Base-by-base conservation (phyloP, 2,329 filamentous ascomycete genomes). In the Grosmannia serpens region DNA sequence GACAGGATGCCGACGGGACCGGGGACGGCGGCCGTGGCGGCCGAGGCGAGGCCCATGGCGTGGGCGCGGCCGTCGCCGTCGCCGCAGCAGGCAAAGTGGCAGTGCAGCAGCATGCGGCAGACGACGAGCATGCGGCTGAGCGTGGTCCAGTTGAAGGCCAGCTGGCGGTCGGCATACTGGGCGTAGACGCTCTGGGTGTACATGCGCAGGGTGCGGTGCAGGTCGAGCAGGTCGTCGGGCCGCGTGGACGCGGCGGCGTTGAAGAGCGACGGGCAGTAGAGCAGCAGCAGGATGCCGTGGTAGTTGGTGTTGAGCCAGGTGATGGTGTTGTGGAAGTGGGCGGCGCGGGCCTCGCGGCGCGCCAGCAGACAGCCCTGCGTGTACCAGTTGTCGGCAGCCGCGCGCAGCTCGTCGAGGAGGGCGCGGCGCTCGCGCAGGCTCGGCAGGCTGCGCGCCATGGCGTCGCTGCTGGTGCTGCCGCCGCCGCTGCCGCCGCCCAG, bases 351-450 rank as follows among this genome's bases (percentile, higher is more conserved):
- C 49, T 75, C 73, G 53, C 70, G 67, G 1, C 72, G 70, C 6
- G 71, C 73, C 57, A 76, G 67, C 17, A 77, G 70, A 51, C 73
- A 76, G 1, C 74, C 74, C 26, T 71, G 72, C 55, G 70, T 75
- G 60, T 76, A 76, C 74, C 75, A 76, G 59, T 76, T 70, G 56
- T 76, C 74, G 24, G 76, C 74, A 26, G 74, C 70, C 8, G 70
- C 66, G 24, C 72, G 68, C 22, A 75, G 65, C 26, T 66, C 65
- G 41, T 67, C 67, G 3, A 73, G 56, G 20, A 72, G 66, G 49
- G 69, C 65, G 10, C 68, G 69, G 3, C 71, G 67, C 51, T 67
- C 65, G 9, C 70, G 64, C 15, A 71, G 64, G 49, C 59, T 60
- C 20, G 57, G 59, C 49, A 59, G n/a, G 1, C 41, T 46, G 20